Base-by-base conservation (phyloP, 164 flowering plant genomes). In the Aristolochia contorta region DNA sequence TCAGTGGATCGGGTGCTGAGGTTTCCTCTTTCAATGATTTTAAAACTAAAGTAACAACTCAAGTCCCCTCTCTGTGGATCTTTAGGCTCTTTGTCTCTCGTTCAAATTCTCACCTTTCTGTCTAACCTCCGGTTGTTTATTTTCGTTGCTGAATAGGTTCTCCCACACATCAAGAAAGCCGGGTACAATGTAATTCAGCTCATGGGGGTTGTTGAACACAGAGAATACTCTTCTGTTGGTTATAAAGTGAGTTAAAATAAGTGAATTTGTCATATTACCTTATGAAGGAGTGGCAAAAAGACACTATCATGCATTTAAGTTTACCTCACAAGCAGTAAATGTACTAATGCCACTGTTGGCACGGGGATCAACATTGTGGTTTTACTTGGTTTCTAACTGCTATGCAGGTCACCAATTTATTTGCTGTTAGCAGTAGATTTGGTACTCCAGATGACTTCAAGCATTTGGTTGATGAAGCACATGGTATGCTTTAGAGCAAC, bases 401-500 rank as follows among this genome's bases (percentile, higher is more conserved):
- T 50, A 50, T 74, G 76, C 82, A 93, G 97, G 96, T 86, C 56
- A 90, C 99, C 23, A 93, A 93, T 75, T 73, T 87, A 61, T 93
- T 56, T 82, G 96, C 97, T 62, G 85, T 84, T 63, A 93, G 99
- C 77, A 90, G 97, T 72, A 78, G 99, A 54, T 93, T 74, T 74
- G 99, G 99, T 41, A 93, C 96, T 59, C 99, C 99, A 24, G 95
- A 93, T 21, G 99, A 90, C 56, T 93, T 93, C 83, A 93, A 93
- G 78, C 85, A 71, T 57, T 74, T 93, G 75, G 96, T 93, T 47
- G 97, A 93, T 77, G 85, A 82, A 81, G 99, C 99, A 59, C 99
- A 93, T 77, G 97, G 99, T 87, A 37, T 37, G 43, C 43, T 37
- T 37, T 10, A 37, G 43, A n/a, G n/a, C n/a, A 37, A 37, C 43